Percentiles rank a stretch among this genome's conserved stretches.
These are phyloP conservation scores for Ophiostoma triangulosporum DNA, from an alignment of 2,329 filamentous ascomycete species.

Conservation along the genomic window DNA sequence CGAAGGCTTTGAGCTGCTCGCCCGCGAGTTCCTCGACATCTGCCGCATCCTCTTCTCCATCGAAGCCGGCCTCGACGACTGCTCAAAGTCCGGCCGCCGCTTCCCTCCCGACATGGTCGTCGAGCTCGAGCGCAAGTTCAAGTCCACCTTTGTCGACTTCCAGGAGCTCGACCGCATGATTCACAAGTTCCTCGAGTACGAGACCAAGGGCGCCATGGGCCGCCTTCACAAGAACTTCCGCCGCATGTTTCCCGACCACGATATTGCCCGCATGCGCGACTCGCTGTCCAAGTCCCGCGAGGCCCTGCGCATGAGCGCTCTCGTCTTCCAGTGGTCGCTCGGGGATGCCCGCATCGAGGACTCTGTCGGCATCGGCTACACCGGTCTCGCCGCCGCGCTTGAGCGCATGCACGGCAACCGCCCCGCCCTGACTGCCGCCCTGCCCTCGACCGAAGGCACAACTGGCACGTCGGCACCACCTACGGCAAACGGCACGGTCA, in stretches of 20 bases:
- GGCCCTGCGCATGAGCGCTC: slow-evolving; percentile 47
- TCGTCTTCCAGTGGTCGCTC: slow-evolving; percentile 52
- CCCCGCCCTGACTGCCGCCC: slow-evolving; percentile 15
- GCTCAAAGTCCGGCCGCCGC: slow-evolving; percentile 28
- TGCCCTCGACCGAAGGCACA: no score
- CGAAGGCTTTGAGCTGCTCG: slow-evolving; percentile 43
- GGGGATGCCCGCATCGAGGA: slow-evolving; percentile 44
- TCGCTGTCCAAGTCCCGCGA: slow-evolving; percentile 46
- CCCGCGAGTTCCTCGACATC: slow-evolving; percentile 53
- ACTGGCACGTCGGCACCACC: not conserved
- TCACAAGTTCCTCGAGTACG: slow-evolving; percentile 45
- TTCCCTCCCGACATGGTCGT: slow-evolving; percentile 46
- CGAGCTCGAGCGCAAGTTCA: slow-evolving; percentile 53
- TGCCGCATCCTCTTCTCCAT: slow-evolving; percentile 55
- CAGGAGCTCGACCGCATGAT: slow-evolving; percentile 50
- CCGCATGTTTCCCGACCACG: slow-evolving; percentile 48
- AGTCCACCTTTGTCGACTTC: slow-evolving; percentile 47
- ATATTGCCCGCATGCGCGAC: slow-evolving; percentile 45
- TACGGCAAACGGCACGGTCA: slow-evolving; percentile 2
- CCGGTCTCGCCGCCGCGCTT: slow-evolving; percentile 50
- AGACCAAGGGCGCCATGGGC: slow-evolving; percentile 46
- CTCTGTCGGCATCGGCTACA: slow-evolving; percentile 52
- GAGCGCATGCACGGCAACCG: slow-evolving; percentile 32
- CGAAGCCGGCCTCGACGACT: slow-evolving; percentile 48
- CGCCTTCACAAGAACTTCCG: slow-evolving; percentile 48